Conservation (phyloP, 352 stramenopile genomes). For the Lagenidium giganteum region DNA sequence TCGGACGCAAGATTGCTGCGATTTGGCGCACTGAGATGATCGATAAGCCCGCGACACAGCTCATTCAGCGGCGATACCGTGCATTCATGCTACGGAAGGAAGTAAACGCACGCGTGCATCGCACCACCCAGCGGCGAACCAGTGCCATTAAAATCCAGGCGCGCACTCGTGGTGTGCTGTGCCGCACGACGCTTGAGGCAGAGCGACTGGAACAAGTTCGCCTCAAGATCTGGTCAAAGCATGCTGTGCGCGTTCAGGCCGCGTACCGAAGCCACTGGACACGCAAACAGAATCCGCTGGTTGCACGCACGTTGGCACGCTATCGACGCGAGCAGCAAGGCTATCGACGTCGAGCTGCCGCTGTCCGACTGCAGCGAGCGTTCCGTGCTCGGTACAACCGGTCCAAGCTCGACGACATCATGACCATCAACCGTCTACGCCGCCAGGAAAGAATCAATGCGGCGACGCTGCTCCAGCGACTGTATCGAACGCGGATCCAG, state of each 20-base stretch:
- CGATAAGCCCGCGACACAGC: slow-evolving; percentile 35
- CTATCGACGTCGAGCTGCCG: slow-evolving; percentile 30
- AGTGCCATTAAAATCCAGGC: slow-evolving; percentile 55
- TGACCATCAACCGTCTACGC: slow-evolving; percentile 52
- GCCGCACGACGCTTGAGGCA: slow-evolving; percentile 25
- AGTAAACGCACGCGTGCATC: slow-evolving; percentile 25
- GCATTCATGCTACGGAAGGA: slow-evolving; percentile 38
- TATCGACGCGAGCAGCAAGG: slow-evolving; percentile 48
- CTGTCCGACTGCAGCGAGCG: slow-evolving; percentile 36
- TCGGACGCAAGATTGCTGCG: slow-evolving; percentile 37
- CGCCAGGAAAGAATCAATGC: slow-evolving; percentile 46
- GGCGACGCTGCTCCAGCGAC: slow-evolving; percentile 45
- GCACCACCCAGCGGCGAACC: slow-evolving; percentile 20
- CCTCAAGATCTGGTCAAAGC: slow-evolving; percentile 27
- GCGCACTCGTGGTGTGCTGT: slow-evolving; percentile 42
- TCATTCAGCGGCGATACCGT: slow-evolving; percentile 47
- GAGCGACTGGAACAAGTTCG: slow-evolving; percentile 26
- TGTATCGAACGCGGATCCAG: slow-evolving; percentile 52
- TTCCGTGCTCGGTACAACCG: slow-evolving; percentile 62
- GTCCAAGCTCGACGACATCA: slow-evolving; percentile 69
- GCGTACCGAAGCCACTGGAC: slow-evolving; percentile 60
- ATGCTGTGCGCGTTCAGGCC: slow-evolving; percentile 49
- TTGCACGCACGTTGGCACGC: slow-evolving; percentile 58
- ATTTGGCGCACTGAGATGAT: slow-evolving; percentile 54
- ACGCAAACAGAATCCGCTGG: slow-evolving; percentile 35